Percentiles rank a stretch among this genome's conserved stretches.
Conservation (phyloP, 2,329 filamentous ascomycete species). For the Aspergillus nomiae region DNA sequence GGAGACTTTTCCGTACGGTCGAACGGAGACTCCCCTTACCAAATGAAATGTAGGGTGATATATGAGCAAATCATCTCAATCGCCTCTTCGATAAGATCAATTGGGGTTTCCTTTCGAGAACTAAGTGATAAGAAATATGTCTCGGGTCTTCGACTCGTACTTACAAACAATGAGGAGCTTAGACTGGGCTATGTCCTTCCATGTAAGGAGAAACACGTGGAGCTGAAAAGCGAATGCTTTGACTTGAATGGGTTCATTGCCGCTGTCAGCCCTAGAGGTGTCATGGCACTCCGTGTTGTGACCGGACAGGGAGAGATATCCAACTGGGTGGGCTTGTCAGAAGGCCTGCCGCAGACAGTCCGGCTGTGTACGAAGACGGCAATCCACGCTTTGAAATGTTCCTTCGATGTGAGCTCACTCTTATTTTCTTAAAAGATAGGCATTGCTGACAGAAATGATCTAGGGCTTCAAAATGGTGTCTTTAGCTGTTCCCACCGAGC, state of each 20-base stretch:
- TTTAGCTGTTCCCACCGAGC: slow-evolving; percentile 17
- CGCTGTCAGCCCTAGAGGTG: slow-evolving; percentile 19
- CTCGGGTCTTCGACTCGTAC: slow-evolving; percentile 7
- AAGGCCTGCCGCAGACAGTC: slow-evolving; percentile 16
- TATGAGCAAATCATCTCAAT: slow-evolving; percentile 15
- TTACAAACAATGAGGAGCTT: neutral
- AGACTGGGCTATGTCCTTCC: neutral
- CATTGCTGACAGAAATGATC: neutral
- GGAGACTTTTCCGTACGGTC: slow-evolving; percentile 11
- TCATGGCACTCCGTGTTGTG: slow-evolving; percentile 19
- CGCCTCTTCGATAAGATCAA: slow-evolving; percentile 7
- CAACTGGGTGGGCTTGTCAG: slow-evolving; percentile 19
- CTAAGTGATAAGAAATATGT: slow-evolving; percentile 17
- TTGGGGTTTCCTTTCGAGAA: slow-evolving; percentile 17
- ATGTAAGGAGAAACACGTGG: neutral
- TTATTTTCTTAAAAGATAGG: no score
- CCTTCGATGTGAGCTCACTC: slow-evolving; percentile 18
- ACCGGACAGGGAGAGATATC: slow-evolving; percentile 16
- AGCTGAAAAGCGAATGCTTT: neutral
- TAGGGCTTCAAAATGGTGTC: slow-evolving; percentile 24
- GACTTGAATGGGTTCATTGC: slow-evolving; percentile 18
- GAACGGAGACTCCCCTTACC: slow-evolving; percentile 2
- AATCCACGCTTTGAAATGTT: slow-evolving; percentile 19
- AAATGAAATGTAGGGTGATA: slow-evolving; percentile 14
- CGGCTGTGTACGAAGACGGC: slow-evolving; percentile 19